A percentile compares a stretch with the other conserved stretches of the same genome.
Evolutionary conservation across 768 basidiomycete genomes (phyloP).

Genomic region (Amanita muscaria): DNA sequence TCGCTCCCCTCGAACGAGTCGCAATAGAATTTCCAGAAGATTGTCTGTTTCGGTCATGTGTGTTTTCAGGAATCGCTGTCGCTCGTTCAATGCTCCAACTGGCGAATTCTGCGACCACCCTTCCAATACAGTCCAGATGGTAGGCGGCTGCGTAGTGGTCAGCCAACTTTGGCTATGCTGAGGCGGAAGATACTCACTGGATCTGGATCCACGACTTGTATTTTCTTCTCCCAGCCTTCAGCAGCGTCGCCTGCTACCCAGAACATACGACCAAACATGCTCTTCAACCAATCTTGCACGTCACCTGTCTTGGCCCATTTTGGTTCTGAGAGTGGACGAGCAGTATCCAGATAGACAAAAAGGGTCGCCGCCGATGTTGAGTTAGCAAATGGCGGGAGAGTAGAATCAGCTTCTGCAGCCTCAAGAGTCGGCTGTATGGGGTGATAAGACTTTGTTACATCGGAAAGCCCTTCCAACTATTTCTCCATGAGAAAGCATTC

Average conservation of each 20-base stretch:
- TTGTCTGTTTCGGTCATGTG: constrained; percentile 84
- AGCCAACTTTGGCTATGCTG: background rate
- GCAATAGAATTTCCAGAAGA: constrained; percentile 85
- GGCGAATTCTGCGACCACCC: constrained; percentile 84
- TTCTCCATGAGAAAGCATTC: constrained; percentile 11
- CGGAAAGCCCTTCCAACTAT: constrained; percentile 70
- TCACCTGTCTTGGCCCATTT: constrained; percentile 96
- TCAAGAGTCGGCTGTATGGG: constrained; percentile 42
- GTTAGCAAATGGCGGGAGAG: constrained; percentile 62
- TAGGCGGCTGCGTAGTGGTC: constrained; percentile 59
- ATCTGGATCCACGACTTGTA: constrained; percentile 89
- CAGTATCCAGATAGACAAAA: constrained; percentile 74
- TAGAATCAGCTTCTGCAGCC: constrained; percentile 40
- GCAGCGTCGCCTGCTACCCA: constrained; percentile 77
- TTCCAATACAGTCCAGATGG: constrained; percentile 84
- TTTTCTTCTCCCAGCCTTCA: constrained; percentile 94
- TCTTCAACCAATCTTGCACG: constrained; percentile 87
- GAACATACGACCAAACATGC: constrained; percentile 82
- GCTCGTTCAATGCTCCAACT: constrained; percentile 63
- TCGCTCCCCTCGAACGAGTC: constrained; percentile 85
- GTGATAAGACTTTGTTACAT: constrained; percentile 61
- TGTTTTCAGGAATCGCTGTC: constrained; percentile 82
- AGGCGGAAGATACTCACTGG: constrained; percentile 49
- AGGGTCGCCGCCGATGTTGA: constrained; percentile 55
- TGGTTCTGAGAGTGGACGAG: constrained; percentile 86